Percentiles rank a stretch among this genome's conserved stretches.
Evolutionary conservation across 2,329 filamentous ascomycete species (phyloP).

Genomic region (Neonectria punicea): DNA sequence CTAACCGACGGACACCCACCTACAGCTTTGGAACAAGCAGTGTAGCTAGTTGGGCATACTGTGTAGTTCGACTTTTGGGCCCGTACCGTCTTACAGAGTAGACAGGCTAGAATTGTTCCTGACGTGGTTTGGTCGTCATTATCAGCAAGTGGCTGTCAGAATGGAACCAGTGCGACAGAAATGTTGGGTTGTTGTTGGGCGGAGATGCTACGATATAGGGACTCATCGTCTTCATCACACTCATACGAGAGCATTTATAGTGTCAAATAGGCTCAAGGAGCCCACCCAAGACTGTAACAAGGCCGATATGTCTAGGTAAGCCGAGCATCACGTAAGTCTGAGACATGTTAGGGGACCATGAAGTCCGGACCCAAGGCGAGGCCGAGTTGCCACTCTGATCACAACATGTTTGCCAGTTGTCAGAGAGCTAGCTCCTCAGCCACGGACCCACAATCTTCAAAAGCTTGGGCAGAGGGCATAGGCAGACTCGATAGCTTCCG

Average conservation of each 20-base stretch:
- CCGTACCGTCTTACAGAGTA: background rate
- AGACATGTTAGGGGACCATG: no score
- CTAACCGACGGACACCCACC: background rate
- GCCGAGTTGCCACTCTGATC: background rate
- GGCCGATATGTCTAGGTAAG: no score
- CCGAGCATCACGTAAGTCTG: no score
- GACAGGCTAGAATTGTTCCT: background rate
- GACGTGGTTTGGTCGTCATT: background rate
- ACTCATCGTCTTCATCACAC: background rate
- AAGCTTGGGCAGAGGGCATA: background rate
- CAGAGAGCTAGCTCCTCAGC: background rate
- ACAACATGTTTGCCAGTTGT: no score
- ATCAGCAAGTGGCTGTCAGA: background rate
- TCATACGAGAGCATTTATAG: background rate
- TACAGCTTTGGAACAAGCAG: background rate
- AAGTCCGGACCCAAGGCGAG: no score
- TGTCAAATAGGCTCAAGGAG: background rate
- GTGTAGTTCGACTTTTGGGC: background rate
- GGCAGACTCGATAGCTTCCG: background rate
- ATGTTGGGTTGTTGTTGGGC: background rate
- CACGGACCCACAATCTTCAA: slow-evolving; percentile 2
- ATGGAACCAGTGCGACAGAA: background rate
- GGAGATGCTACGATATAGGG: background rate
- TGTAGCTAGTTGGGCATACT: background rate
- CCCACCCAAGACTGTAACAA: background rate